A percentile compares a stretch with the other conserved stretches of the same genome.
phyloP scores from a whole-genome alignment of 345 rosid genomes.

The Aegle marmelos region DNA sequence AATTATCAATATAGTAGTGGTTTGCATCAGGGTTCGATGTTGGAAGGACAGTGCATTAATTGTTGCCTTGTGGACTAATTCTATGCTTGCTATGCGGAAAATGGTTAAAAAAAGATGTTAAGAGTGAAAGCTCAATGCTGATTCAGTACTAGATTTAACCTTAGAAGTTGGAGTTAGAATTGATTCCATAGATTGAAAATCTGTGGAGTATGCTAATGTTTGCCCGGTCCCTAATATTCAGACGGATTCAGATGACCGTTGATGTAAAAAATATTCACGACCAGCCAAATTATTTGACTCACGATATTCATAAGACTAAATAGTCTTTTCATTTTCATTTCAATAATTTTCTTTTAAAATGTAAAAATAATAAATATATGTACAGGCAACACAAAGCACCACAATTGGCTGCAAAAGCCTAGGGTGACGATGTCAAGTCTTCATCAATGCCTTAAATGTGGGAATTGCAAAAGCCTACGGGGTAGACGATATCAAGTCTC shows the following conservation, averaged over 20 bases:
- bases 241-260: no score
- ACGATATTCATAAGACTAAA: no score
- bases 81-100: not conserved
- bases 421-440: constrained; percentile 6
- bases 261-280: no score
- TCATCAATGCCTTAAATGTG: constrained; percentile 5
- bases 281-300: no score
- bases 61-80: not conserved
- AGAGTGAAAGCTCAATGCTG: not conserved
- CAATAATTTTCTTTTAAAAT: no score
- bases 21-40: not conserved
- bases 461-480: constrained; percentile 10
- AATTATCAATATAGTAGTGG: not conserved
- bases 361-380: not conserved
- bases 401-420: constrained; percentile 10
- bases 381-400: constrained; percentile 12
- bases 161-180: not conserved
- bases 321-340: no score
- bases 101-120: no score
- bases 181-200: no score
- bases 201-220: no score
- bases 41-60: not conserved
- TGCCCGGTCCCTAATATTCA: no score
- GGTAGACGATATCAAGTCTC: constrained; percentile 7
- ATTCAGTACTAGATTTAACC: not conserved